These are phyloP conservation scores for Rostrohypoxylon terebratum DNA, from an alignment of 495 filamentous ascomycete genomes.

Conservation along the genomic window DNA sequence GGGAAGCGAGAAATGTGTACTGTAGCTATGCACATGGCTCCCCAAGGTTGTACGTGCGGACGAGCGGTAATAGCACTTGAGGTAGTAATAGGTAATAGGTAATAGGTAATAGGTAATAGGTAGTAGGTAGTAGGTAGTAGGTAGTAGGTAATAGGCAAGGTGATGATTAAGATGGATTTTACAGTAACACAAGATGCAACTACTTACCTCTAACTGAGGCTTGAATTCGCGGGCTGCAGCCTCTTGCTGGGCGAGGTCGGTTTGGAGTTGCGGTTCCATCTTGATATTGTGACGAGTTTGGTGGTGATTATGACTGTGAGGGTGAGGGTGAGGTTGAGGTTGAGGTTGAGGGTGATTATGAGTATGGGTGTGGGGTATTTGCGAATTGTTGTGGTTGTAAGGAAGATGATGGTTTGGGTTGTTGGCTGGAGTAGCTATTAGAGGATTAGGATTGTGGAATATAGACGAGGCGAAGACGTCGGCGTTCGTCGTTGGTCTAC, in stretches of 20 bases:
- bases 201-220: constrained; percentile 71
- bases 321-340: constrained; percentile 17
- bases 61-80: neutral
- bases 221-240: constrained; percentile 72
- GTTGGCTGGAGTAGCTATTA: constrained; percentile 45
- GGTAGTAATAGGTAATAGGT: too few relatives aligned
- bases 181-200: constrained; percentile 15
- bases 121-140: too few relatives aligned
- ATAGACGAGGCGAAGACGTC: constrained; percentile 54
- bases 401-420: constrained; percentile 47
- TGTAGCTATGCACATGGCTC: constrained; percentile 9
- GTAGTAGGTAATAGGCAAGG: neutral
- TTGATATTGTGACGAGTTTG: constrained; percentile 47
- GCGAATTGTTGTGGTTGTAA: constrained; percentile 49
- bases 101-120: too few relatives aligned
- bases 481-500: constrained; percentile 39
- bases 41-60: neutral
- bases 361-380: constrained; percentile 22
- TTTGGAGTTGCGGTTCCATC: constrained; percentile 54
- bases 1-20: neutral
- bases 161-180: neutral
- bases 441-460: constrained; percentile 60
- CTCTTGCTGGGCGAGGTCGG: constrained; percentile 65
- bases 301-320: constrained; percentile 9
- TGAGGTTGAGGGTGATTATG: too few relatives aligned